Conservation (phyloP, 1,139 yeast species). For the Taphrina communis region DNA sequence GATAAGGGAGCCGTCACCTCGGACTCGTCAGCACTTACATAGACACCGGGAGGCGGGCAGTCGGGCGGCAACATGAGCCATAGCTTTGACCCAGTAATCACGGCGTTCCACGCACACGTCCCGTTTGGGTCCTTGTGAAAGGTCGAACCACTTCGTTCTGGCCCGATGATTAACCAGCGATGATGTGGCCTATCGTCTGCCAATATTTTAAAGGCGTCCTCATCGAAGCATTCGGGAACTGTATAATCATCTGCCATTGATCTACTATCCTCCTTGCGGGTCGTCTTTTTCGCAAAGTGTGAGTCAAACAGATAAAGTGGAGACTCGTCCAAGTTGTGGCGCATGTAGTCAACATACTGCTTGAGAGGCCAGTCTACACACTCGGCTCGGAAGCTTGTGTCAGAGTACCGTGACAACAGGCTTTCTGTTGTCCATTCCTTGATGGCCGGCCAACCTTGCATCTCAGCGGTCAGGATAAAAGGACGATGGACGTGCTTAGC, state of each 20-base stretch:
- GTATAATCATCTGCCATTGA: constrained; percentile 60
- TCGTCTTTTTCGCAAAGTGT: constrained; percentile 63
- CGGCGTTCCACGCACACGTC: constrained; percentile 89
- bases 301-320: constrained; percentile 81
- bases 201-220: constrained; percentile 52
- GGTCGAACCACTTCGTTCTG: constrained; percentile 79
- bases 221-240: constrained; percentile 60
- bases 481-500: constrained; percentile 62
- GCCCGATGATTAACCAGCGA: constrained; percentile 88
- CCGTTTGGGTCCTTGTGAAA: constrained; percentile 92
- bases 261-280: constrained; percentile 43
- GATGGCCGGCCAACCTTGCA: constrained; percentile 63
- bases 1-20: constrained; percentile 93
- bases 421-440: constrained; percentile 61
- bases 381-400: constrained; percentile 76
- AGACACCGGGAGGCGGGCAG: constrained; percentile 82
- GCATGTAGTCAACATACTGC: constrained; percentile 67
- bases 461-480: constrained; percentile 61
- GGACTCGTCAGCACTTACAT: constrained; percentile 72
- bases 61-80: constrained; percentile 90
- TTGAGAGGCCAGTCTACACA: constrained; percentile 77
- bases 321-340: constrained; percentile 71
- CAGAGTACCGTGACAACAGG: constrained; percentile 62
- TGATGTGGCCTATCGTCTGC: constrained; percentile 76
- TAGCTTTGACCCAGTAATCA: constrained; percentile 72